phyloP scores from a whole-genome alignment of 805 yeast species.

The Cephaloascus fragrans region DNA sequence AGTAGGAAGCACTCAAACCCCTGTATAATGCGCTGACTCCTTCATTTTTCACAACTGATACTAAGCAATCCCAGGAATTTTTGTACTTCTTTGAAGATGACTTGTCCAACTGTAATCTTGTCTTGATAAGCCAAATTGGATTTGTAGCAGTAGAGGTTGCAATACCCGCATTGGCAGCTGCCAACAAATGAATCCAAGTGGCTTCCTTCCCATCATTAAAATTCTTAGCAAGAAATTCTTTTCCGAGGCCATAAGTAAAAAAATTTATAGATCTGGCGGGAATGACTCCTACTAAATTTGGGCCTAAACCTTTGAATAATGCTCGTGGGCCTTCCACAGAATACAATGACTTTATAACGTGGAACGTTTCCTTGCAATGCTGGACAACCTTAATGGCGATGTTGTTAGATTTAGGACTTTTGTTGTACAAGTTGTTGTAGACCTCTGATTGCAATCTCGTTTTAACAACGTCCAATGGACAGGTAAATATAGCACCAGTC shows the following conservation, averaged over 20 bases:
- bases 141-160: constrained; percentile 94
- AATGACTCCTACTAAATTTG: constrained; percentile 92
- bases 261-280: constrained; percentile 97
- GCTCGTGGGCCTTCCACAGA: constrained; percentile 75
- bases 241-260: constrained; percentile 92
- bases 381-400: constrained; percentile 38
- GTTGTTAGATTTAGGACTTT: constrained; percentile 25
- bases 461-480: constrained; percentile 94
- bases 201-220: constrained; percentile 71
- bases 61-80: constrained; percentile 79
- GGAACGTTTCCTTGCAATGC: constrained; percentile 78
- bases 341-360: constrained; percentile 62
- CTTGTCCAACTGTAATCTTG: constrained; percentile 87
- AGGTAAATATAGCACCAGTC: constrained; percentile 92
- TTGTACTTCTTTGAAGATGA: constrained; percentile 56
- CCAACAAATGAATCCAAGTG: constrained; percentile 73
- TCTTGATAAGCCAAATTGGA: constrained; percentile 96
- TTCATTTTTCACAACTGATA: constrained; percentile 59
- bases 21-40: constrained; percentile 75
- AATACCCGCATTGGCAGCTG: constrained; percentile 89
- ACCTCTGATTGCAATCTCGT: constrained; percentile 91
- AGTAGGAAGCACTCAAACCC: constrained; percentile 90
- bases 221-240: constrained; percentile 56
- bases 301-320: constrained; percentile 90
- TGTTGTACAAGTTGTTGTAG: constrained; percentile 48